Conservation (phyloP, 345 rosid species). For the Salix arbutifolia region DNA sequence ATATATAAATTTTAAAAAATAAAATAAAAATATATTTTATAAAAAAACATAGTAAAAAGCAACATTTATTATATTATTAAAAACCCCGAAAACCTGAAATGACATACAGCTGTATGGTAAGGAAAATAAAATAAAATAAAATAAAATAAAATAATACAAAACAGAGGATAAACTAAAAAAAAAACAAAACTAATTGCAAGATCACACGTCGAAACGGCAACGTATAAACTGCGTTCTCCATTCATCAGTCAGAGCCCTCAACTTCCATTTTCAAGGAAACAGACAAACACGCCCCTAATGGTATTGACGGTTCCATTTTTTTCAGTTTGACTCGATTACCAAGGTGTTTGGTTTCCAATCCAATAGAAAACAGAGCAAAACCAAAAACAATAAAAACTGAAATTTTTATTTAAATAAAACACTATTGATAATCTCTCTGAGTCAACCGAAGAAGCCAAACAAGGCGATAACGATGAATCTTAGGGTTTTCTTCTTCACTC, state of each 20-base stretch:
- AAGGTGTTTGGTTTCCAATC: neutral
- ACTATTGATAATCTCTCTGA: neutral
- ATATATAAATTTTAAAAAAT: too few species aligned
- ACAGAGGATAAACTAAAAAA: neutral
- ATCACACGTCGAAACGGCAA: neutral
- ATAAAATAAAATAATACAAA: neutral
- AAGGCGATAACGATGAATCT: constrained; percentile 33
- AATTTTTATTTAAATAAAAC: neutral
- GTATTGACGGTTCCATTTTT: neutral
- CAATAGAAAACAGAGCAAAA: neutral
- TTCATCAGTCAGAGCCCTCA: neutral
- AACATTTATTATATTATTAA: too few species aligned
- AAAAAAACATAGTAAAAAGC: too few species aligned
- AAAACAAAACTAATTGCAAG: neutral
- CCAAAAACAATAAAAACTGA: neutral
- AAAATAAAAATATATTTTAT: too few species aligned
- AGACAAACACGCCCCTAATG: neutral
- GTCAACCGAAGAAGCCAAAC: neutral
- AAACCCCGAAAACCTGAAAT: too few species aligned
- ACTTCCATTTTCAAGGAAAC: too few species aligned
- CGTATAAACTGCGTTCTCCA: neutral
- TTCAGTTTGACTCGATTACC: neutral
- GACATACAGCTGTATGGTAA: too few species aligned
- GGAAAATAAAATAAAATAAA: too few species aligned
- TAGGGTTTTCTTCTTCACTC: constrained; percentile 59